Percentiles rank a stretch among this genome's conserved stretches.
Evolutionary conservation across 306 rosid genomes (phyloP).

Genomic region (Cotoneaster glaucophyllus): DNA sequence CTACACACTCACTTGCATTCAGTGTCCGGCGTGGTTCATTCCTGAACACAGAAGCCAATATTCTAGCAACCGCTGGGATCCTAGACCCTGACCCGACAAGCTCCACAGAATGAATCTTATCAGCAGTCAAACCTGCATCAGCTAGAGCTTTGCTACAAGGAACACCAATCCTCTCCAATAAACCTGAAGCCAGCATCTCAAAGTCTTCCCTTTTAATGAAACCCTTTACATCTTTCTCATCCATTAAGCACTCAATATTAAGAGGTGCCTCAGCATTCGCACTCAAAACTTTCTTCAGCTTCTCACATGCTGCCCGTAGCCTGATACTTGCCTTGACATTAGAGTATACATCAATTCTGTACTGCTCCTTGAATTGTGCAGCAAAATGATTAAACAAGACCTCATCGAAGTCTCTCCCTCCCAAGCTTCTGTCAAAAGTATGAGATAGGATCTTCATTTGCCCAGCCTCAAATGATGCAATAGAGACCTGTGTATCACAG

Average conservation of each 20-base stretch:
- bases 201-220: slow-evolving; percentile 87
- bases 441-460: slow-evolving; percentile 68
- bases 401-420: slow-evolving; percentile 86
- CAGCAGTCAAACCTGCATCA: slow-evolving; percentile 57
- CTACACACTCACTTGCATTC: slow-evolving; percentile 98
- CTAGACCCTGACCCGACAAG: slow-evolving; percentile 98
- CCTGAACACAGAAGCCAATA: slow-evolving; percentile 52
- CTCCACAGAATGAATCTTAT: slow-evolving; percentile 69
- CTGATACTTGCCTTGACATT: slow-evolving; percentile 70
- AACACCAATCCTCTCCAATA: slow-evolving; percentile 54
- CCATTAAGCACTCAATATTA: slow-evolving; percentile 93
- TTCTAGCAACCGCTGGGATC: slow-evolving; percentile 69
- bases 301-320: slow-evolving; percentile 82
- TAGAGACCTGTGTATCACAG: slow-evolving; percentile 77
- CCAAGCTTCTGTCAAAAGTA: slow-evolving; percentile 59
- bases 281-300: slow-evolving; percentile 91
- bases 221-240: slow-evolving; percentile 96
- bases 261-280: slow-evolving; percentile 94
- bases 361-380: slow-evolving; percentile 49
- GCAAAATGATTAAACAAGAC: slow-evolving; percentile 68
- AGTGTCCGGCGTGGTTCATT: slow-evolving; percentile 78
- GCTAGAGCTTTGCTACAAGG: slow-evolving; percentile 69
- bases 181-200: slow-evolving; percentile 64
- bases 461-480: slow-evolving; percentile 60
- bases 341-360: slow-evolving; percentile 59